phyloP scores from a whole-genome alignment of 2,329 filamentous ascomycete species.

The Talaromyces rugulosus region DNA sequence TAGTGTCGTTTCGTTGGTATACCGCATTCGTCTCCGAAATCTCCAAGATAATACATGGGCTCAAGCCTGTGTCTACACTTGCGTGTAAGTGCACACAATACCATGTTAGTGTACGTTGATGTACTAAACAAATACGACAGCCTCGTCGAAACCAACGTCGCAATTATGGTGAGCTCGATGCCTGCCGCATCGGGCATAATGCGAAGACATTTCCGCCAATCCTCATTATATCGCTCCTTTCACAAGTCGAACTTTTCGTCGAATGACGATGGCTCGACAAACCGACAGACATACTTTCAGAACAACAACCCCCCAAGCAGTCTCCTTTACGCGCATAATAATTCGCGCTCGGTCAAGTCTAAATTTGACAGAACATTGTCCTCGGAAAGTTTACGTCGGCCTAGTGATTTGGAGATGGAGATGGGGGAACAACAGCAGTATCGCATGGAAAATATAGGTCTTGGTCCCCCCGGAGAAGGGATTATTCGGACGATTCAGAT shows the following conservation, averaged over 20 bases:
- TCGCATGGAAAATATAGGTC: background rate
- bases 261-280: background rate
- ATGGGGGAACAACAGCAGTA: background rate
- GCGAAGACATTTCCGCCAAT: background rate
- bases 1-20: background rate
- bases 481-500: background rate
- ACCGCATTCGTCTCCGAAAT: background rate
- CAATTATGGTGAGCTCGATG: constrained; percentile 1
- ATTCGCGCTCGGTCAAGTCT: background rate
- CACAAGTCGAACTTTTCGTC: background rate
- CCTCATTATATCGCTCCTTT: background rate
- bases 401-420: background rate
- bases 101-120: too few species aligned
- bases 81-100: background rate
- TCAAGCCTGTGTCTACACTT: background rate
- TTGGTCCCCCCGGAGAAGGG: background rate
- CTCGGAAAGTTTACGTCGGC: background rate
- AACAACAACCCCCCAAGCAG: background rate
- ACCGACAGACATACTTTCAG: background rate
- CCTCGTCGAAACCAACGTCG: constrained; percentile 2
- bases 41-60: background rate
- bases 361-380: background rate
- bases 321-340: background rate
- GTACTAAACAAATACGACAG: background rate
- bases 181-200: background rate